Conservation (phyloP, 2,329 filamentous ascomycete genomes). For the Pseudogymnoascus sp. region DNA sequence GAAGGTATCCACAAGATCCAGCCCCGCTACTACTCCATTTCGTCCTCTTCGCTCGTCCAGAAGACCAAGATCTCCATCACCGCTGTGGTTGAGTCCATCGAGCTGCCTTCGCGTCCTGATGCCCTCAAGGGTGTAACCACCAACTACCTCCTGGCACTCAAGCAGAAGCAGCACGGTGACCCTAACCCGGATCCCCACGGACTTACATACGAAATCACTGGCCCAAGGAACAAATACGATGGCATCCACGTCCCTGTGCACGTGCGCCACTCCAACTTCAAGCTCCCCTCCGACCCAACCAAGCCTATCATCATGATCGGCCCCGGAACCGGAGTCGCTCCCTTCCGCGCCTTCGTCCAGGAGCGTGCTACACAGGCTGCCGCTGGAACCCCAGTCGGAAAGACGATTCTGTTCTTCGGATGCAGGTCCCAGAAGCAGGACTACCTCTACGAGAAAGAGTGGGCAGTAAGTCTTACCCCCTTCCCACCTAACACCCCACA, state of each 20-base stretch:
- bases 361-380: constrained; percentile 80
- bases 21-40: constrained; percentile 98
- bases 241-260: constrained; percentile 93
- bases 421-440: constrained; percentile 85
- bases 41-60: constrained; percentile 88
- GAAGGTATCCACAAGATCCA: constrained; percentile 93
- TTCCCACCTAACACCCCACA: background rate
- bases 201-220: constrained; percentile 75
- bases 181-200: constrained; percentile 74
- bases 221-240: constrained; percentile 94
- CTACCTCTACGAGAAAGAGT: constrained; percentile 86
- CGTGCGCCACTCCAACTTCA: constrained; percentile 97
- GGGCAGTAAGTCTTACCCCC: constrained; percentile 61
- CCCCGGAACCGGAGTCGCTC: constrained; percentile 91
- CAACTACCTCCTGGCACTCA: constrained; percentile 90
- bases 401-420: constrained; percentile 88
- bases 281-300: constrained; percentile 87
- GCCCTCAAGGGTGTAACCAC: constrained; percentile 88
- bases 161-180: constrained; percentile 93
- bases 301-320: constrained; percentile 96
- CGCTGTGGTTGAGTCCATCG: constrained; percentile 80
- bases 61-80: constrained; percentile 94
- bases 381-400: constrained; percentile 73
- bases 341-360: constrained; percentile 91
- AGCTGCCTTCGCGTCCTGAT: constrained; percentile 67